phyloP scores from a whole-genome alignment of 768 basidiomycete genomes.

The Trametes meyenii region DNA sequence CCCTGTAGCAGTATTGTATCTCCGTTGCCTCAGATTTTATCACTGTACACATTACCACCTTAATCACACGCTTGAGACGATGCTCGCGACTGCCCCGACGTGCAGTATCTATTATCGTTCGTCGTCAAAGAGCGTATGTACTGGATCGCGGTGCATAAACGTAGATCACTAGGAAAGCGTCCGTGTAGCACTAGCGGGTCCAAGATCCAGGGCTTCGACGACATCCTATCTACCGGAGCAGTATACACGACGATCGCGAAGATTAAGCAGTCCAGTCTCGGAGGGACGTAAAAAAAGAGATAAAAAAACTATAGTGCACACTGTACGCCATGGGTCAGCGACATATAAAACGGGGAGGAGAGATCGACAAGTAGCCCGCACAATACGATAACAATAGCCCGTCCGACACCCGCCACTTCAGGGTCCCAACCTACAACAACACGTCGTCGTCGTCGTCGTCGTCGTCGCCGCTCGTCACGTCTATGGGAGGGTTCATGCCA shows the following conservation, averaged over 20 bases:
- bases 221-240: background rate
- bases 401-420: background rate
- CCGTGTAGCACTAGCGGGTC: slow-evolving; percentile 10
- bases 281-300: background rate
- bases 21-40: background rate
- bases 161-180: slow-evolving; percentile 2
- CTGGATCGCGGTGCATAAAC: slow-evolving; percentile 1
- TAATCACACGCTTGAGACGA: too few species aligned
- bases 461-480: slow-evolving; percentile 12
- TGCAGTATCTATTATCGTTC: background rate
- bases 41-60: background rate
- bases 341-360: slow-evolving; percentile 7
- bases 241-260: background rate
- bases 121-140: background rate
- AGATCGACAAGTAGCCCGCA: slow-evolving; percentile 20
- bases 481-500: background rate
- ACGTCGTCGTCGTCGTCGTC: too few species aligned
- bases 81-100: too few species aligned
- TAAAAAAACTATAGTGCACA: slow-evolving; percentile 19
- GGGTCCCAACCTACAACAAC: slow-evolving; percentile 15
- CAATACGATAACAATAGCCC: slow-evolving; percentile 12
- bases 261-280: slow-evolving; percentile 2
- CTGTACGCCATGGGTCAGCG: slow-evolving; percentile 8
- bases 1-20: background rate
- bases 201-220: background rate